Evolutionary conservation across 106 monocot species (phyloP), one percentile per base, ranked within the genome.

Genomic region (Phalaenopsis aphrodite): DNA sequence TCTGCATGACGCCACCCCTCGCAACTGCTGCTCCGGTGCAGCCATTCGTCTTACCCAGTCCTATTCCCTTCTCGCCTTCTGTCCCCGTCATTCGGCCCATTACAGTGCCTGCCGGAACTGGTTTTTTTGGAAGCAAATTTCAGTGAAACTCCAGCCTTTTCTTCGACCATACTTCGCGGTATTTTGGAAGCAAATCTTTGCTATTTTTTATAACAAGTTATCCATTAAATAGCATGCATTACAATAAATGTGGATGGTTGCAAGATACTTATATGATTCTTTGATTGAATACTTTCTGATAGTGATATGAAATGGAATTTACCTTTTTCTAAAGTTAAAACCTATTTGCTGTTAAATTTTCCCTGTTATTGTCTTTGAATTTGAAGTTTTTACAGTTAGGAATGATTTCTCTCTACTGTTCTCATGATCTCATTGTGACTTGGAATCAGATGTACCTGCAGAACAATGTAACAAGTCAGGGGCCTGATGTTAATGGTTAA

Each of bases 21-120:
- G 38, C 84, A 41, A 21, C 77, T 57, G 30, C 74, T 0, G 80
- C 75, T 77, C 58, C 75, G 11, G 47, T 75, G 58, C 78, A 81
- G 36, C 78, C 79, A 65, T 47, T 79, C 23, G 55, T 81, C 21
- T 42, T 86, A 24, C 83, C 83, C 10, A 69, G 71, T 61, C 81
- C 73, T 24, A 52, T 81, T 37, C 86, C 81, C 3, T 76, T 84
- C 46, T 66, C 83, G 18, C 83, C 83, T 38, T 47, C 84, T 7
- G 79, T 86, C 77, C 79, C 84, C 21, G 43, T 81, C 15, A 41
- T 86, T 49, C 83, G 81, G n/a, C 79, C 86, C 15, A 46, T 86
- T 17, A 49, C 78, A 39, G 68, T 86, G 45, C 89, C 89, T 6
- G 57, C 61, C 69, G 84, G 81, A 52, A 82, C 77, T 43, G 75